These are phyloP conservation scores for Stagonosporopsis cucurbitacearum DNA, from an alignment of 2,329 filamentous ascomycete genomes.

Conservation along the genomic window DNA sequence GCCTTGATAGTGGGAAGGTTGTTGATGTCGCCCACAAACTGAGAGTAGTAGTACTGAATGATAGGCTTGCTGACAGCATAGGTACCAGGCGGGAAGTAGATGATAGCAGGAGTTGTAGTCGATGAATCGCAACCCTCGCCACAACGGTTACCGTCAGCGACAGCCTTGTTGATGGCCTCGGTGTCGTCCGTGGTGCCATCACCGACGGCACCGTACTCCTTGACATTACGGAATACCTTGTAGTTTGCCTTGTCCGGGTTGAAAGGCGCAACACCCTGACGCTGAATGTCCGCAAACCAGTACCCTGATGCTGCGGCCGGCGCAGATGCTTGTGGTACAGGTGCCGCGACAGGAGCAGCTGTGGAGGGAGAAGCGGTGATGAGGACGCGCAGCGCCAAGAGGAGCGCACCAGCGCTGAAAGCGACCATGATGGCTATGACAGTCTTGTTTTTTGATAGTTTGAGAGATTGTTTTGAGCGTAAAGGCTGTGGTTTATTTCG, in stretches of 20 bases:
- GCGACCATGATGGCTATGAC: slow-evolving; percentile 47
- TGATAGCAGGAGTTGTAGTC: slow-evolving; percentile 81
- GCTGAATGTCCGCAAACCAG: slow-evolving; percentile 75
- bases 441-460: slow-evolving; percentile 24
- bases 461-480: slow-evolving; percentile 24
- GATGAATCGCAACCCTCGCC: slow-evolving; percentile 81
- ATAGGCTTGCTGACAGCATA: slow-evolving; percentile 83
- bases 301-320: slow-evolving; percentile 55
- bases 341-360: slow-evolving; percentile 35
- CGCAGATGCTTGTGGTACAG: slow-evolving; percentile 24
- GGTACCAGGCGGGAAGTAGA: slow-evolving; percentile 90
- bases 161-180: slow-evolving; percentile 82
- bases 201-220: slow-evolving; percentile 55
- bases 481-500: slow-evolving; percentile 30
- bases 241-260: slow-evolving; percentile 62
- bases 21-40: slow-evolving; percentile 82
- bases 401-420: slow-evolving; percentile 46
- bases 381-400: slow-evolving; percentile 47
- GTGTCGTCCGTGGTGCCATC: slow-evolving; percentile 82
- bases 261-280: slow-evolving; percentile 73
- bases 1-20: slow-evolving; percentile 75
- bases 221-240: slow-evolving; percentile 63
- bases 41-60: slow-evolving; percentile 89
- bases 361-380: slow-evolving; percentile 39
- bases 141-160: slow-evolving; percentile 79